A percentile compares a stretch with the other conserved stretches of the same genome.
Evolutionary conservation across 805 yeast genomes (phyloP).

Genomic region (Suhomyces xylopsoci): DNA sequence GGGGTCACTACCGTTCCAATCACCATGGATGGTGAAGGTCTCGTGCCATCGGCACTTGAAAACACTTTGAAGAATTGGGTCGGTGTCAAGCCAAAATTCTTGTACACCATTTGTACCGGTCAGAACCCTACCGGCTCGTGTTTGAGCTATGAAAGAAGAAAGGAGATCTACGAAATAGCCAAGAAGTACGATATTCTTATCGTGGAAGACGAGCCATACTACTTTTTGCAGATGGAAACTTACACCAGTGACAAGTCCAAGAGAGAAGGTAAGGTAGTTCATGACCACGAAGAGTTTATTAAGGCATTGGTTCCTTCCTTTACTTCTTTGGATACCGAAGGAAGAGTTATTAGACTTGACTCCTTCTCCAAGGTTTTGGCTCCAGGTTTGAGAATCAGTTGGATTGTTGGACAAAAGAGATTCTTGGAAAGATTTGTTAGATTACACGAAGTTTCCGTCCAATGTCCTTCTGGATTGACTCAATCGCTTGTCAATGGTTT

Average conservation of each 20-base stretch:
- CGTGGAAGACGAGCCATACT: constrained; percentile 96
- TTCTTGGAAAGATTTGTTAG: constrained; percentile 66
- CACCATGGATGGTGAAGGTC: constrained; percentile 75
- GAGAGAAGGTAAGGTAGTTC: constrained; percentile 32
- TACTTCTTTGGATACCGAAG: constrained; percentile 74
- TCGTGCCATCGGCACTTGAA: constrained; percentile 69
- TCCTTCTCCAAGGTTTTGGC: constrained; percentile 90
- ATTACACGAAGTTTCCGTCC: constrained; percentile 77
- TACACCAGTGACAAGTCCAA: constrained; percentile 48
- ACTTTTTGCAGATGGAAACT: constrained; percentile 88
- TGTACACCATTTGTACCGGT: constrained; percentile 93
- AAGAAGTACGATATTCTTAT: constrained; percentile 82
- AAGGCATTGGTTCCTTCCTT: constrained; percentile 71
- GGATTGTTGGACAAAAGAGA: constrained; percentile 73
- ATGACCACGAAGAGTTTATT: constrained; percentile 63
- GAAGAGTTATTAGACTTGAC: constrained; percentile 86
- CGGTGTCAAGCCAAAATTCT: constrained; percentile 72
- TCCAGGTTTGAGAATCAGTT: constrained; percentile 86
- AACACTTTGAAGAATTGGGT: constrained; percentile 66
- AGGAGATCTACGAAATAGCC: constrained; percentile 70
- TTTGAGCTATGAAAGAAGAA: constrained; percentile 72
- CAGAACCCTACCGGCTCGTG: constrained; percentile 98
- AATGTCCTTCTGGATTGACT: constrained; percentile 78
- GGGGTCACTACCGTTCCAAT: constrained; percentile 70
- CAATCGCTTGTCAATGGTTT: constrained; percentile 68